Conservation (phyloP, 129 eudicot species). For the Ambrosia trifida region DNA sequence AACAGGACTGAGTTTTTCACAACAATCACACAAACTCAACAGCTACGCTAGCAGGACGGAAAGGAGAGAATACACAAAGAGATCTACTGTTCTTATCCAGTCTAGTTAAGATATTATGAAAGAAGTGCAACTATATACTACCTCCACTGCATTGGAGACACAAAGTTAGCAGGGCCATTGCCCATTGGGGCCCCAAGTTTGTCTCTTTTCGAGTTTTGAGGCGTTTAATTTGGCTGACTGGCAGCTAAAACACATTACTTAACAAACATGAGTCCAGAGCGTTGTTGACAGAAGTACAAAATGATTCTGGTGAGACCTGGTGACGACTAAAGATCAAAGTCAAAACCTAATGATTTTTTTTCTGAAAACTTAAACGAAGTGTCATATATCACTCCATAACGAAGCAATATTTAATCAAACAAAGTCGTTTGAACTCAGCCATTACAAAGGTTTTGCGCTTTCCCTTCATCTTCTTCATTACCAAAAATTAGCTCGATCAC, state of each 20-base stretch:
- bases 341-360: not conserved
- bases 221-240: no score
- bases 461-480: not conserved
- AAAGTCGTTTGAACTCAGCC: not conserved
- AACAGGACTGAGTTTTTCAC: not conserved
- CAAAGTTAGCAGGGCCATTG: no score
- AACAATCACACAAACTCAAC: not conserved
- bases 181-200: no score
- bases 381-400: not conserved
- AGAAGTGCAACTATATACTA: no score
- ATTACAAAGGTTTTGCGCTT: not conserved
- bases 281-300: constrained; percentile 13
- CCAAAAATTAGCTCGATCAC: constrained; percentile 15
- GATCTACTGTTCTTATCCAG: not conserved
- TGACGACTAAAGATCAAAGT: constrained; percentile 10
- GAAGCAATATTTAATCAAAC: not conserved
- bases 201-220: no score
- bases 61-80: not conserved
- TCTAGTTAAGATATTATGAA: not conserved
- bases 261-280: not conserved
- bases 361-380: not conserved
- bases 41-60: not conserved
- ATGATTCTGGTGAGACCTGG: constrained; percentile 9
- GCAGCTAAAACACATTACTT: no score
- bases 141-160: no score